Evolutionary conservation across 2,329 filamentous ascomycete species (phyloP).

Genomic region (Stagonosporopsis rhizophila): DNA sequence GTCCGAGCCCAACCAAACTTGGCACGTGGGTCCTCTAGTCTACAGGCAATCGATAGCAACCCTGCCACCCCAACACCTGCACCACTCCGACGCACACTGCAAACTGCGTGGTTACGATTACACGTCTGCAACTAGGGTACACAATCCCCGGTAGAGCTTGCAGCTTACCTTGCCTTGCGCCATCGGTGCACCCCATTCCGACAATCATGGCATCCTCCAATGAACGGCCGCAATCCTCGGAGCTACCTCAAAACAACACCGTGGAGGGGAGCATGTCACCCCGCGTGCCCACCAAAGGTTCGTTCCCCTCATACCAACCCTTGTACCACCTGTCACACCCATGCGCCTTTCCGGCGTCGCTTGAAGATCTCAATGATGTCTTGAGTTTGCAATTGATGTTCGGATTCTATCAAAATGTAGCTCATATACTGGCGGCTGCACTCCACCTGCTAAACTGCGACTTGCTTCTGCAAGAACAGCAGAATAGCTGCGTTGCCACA

Average conservation of each 20-base stretch:
- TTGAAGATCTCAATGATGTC: not conserved
- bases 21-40: slow-evolving; percentile 40
- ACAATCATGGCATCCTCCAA: slow-evolving; percentile 38
- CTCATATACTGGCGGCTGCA: not conserved
- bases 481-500: not conserved
- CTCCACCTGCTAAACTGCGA: not conserved
- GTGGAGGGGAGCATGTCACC: slow-evolving; percentile 39
- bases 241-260: slow-evolving; percentile 20
- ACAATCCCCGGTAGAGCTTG: slow-evolving; percentile 7
- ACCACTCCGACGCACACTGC: slow-evolving; percentile 8
- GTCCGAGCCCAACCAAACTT: slow-evolving; percentile 33
- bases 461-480: not conserved
- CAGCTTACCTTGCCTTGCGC: slow-evolving; percentile 8
- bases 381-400: not conserved
- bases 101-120: slow-evolving; percentile 5
- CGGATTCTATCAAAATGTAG: not conserved
- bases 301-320: slow-evolving; percentile 26
- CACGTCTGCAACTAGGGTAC: slow-evolving; percentile 9
- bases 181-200: slow-evolving; percentile 3
- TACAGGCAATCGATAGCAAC: slow-evolving; percentile 27
- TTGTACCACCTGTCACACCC: slow-evolving; percentile 7
- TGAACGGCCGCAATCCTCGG: slow-evolving; percentile 30
- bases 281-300: slow-evolving; percentile 40
- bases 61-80: slow-evolving; percentile 19
- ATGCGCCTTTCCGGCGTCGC: slow-evolving; percentile 4